These are phyloP conservation scores for Colletotrichum sp. DNA, from an alignment of 2,329 filamentous ascomycete genomes.

Conservation along the genomic window DNA sequence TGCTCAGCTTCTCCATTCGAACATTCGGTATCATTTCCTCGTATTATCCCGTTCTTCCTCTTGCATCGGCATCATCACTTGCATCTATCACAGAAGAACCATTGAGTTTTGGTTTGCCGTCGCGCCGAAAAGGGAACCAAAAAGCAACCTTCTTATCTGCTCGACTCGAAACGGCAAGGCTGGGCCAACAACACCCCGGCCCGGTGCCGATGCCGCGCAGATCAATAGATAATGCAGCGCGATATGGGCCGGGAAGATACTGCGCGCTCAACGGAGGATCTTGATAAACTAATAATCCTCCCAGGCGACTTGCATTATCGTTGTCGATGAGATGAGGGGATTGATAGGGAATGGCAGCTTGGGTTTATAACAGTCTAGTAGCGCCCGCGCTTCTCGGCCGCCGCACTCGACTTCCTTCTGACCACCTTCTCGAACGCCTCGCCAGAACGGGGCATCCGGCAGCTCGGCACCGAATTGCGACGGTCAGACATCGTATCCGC, in stretches of 20 bases:
- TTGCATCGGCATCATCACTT: background rate
- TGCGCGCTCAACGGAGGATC: background rate
- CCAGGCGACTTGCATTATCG: background rate
- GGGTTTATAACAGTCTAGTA: background rate
- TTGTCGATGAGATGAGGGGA: background rate
- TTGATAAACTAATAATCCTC: background rate
- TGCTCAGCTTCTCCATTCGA: background rate
- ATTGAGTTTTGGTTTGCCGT: background rate
- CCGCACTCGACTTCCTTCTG: background rate
- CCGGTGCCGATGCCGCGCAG: conserved; percentile 8
- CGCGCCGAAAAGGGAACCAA: background rate
- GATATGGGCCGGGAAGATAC: background rate
- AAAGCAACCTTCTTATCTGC: conserved; percentile 21
- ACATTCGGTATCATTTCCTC: background rate
- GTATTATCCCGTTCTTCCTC: background rate
- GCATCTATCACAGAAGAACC: background rate
- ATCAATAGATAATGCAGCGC: conserved; percentile 18
- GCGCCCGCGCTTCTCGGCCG: background rate
- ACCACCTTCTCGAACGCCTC: background rate
- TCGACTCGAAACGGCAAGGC: conserved; percentile 2
- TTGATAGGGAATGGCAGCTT: background rate
- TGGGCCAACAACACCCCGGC: conserved; percentile 1
- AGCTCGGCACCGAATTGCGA: conserved; percentile 3
- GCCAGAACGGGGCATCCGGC: background rate
- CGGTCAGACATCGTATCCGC: background rate